These are phyloP conservation scores for Hyphopichia khmerensis DNA, from an alignment of 1,139 yeast species.

Conservation along the genomic window DNA sequence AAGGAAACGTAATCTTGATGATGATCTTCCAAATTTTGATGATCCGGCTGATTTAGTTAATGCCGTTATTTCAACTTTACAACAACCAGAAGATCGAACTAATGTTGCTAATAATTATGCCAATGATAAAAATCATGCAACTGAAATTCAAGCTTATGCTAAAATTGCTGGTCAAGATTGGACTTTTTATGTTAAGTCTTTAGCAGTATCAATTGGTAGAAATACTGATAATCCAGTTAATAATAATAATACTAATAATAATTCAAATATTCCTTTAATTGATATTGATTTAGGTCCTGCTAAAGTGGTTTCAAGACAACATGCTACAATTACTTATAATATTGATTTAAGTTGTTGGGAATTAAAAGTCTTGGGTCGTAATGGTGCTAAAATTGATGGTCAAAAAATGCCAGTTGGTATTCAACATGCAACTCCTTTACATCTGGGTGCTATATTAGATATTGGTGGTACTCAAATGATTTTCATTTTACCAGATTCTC, in stretches of 20 bases:
- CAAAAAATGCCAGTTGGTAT: slow-evolving; percentile 53
- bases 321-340: slow-evolving; percentile 82
- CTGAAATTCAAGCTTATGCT: slow-evolving; percentile 94
- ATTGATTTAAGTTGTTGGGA: slow-evolving; percentile 81
- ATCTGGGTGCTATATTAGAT: slow-evolving; percentile 86
- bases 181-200: slow-evolving; percentile 90
- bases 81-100: slow-evolving; percentile 50
- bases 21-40: slow-evolving; percentile 35
- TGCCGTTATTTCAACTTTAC: slow-evolving; percentile 50
- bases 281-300: slow-evolving; percentile 97
- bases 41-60: slow-evolving; percentile 54
- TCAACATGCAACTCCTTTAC: slow-evolving; percentile 53
- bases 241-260: not conserved
- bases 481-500: slow-evolving; percentile 91
- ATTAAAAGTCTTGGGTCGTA: slow-evolving; percentile 76
- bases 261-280: slow-evolving; percentile 28
- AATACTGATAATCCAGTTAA: slow-evolving; percentile 54
- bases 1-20: slow-evolving; percentile 25
- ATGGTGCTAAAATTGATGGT: slow-evolving; percentile 89
- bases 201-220: slow-evolving; percentile 79
- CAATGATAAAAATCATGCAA: slow-evolving; percentile 72
- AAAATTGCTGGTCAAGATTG: slow-evolving; percentile 91
- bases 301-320: slow-evolving; percentile 88
- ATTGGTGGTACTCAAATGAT: slow-evolving; percentile 99
- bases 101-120: slow-evolving; percentile 48